Percentiles rank a stretch among this genome's conserved stretches.
Conservation (phyloP, 805 yeast genomes). For the Nakazawaea ishiwadae region DNA sequence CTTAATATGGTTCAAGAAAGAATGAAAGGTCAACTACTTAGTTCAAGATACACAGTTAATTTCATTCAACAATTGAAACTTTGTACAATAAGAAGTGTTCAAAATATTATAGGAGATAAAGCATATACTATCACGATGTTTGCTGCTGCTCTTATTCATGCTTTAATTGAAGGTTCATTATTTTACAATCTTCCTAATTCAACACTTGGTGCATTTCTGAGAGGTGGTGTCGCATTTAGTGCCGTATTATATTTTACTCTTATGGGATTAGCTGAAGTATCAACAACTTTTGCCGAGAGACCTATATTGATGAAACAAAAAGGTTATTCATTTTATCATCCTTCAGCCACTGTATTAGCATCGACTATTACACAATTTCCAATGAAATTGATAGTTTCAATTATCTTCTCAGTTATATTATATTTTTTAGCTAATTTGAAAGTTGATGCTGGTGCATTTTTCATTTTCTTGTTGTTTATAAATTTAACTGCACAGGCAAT, state of each 20-base stretch:
- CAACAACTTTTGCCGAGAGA: conserved; percentile 43
- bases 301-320: conserved; percentile 69
- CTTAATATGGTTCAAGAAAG: conserved; percentile 33
- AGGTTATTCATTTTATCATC: conserved; percentile 66
- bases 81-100: conserved; percentile 46
- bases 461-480: conserved; percentile 43
- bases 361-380: conserved; percentile 60
- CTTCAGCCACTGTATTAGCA: conserved; percentile 69
- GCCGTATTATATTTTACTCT: conserved; percentile 48
- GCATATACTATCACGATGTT: conserved; percentile 42
- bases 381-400: conserved; percentile 42
- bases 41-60: conserved; percentile 40
- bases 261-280: conserved; percentile 43
- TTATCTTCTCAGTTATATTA: conserved; percentile 41
- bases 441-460: conserved; percentile 48
- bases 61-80: conserved; percentile 44
- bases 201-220: conserved; percentile 55
- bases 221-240: conserved; percentile 63
- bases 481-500: conserved; percentile 40
- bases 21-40: conserved; percentile 29
- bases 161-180: conserved; percentile 62
- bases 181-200: conserved; percentile 46
- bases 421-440: conserved; percentile 56
- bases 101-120: conserved; percentile 53
- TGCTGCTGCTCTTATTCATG: conserved; percentile 46